These are phyloP conservation scores for Silybum marianum DNA, from an alignment of 129 eudicot genomes.

Conservation along the genomic window DNA sequence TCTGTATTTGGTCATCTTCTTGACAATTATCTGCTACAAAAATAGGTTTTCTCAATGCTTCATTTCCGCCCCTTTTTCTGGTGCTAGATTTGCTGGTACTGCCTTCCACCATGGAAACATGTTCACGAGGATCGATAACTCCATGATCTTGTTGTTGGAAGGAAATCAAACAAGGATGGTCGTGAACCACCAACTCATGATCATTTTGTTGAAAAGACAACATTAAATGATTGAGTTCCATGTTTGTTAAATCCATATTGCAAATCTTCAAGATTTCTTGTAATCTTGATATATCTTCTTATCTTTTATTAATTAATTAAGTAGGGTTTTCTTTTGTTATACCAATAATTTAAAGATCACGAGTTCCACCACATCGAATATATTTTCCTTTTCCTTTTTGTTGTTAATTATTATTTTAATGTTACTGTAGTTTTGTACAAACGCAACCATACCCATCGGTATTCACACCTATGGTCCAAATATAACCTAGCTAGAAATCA, in stretches of 20 bases:
- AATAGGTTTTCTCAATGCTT: not conserved
- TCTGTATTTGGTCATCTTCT: slow-evolving; percentile 26
- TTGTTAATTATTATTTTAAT: not conserved
- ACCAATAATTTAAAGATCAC: slow-evolving; percentile 23
- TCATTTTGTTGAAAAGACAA: slow-evolving; percentile 42
- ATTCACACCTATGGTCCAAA: slow-evolving; percentile 19
- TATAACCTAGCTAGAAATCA: not conserved
- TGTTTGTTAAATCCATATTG: slow-evolving; percentile 32
- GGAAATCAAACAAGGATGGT: slow-evolving; percentile 28
- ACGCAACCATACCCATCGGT: slow-evolving; percentile 12
- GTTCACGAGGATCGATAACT: slow-evolving; percentile 27
- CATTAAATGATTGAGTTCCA: slow-evolving; percentile 28
- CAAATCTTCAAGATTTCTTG: slow-evolving; percentile 41
- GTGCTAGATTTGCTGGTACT: not conserved
- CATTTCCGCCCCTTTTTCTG: slow-evolving; percentile 17
- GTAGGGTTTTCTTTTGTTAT: slow-evolving; percentile 36
- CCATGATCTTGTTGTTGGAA: slow-evolving; percentile 29
- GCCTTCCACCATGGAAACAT: slow-evolving; percentile 19
- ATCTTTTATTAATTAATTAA: not conserved
- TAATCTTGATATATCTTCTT: slow-evolving; percentile 16
- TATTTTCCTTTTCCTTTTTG: slow-evolving; percentile 4
- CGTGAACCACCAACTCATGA: slow-evolving; percentile 33
- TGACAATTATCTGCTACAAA: not conserved
- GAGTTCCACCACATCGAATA: slow-evolving; percentile 32
- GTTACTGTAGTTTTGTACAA: slow-evolving; percentile 36